Evolutionary conservation across 1,284 basidiomycete species (phyloP), one percentile per base, ranked within the genome.

Genomic region (Malassezia brasiliensis): DNA sequence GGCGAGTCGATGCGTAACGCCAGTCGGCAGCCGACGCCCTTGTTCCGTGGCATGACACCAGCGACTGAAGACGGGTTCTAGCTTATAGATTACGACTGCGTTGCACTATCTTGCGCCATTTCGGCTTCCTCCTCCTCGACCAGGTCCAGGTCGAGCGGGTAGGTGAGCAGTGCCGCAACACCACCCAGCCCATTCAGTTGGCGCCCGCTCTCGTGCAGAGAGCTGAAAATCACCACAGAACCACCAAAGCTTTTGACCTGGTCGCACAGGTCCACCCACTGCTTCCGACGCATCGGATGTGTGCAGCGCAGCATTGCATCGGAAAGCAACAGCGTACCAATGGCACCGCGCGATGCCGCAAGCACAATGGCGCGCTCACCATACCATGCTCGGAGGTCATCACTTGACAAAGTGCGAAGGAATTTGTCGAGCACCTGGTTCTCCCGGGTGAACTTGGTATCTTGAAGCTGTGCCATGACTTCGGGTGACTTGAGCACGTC

Each of bases 351-450:
- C 66, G 90, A 86, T 22, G 88, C 86, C 5, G 94, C 94, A 15
- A 96, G 80, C 47, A 82, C 79, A 53, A 99, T 91, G 76, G 98
- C 93, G 44, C 87, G 83, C 38, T 93, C 90, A 0, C 94, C 93
- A 75, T 99, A 99, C 93, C 94, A 98, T 5, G 94, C 94, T 52
- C 94, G 82, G 77, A 91, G 84, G 75, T 96, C 91, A 69, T 98
- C 90, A 6, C 81, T 82, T 0, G 87, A 88, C 11, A 98, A 81
- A 87, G 93, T 96, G 76, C 96, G 96, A 61, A 65, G 62, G 50
- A 74, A 74, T 30, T 63, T 61, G 57, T 73, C 71, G 38, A 74
- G 52, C 48, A 74, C 53, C 55, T 66, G 64, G n/a, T 90, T 91
- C 77, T 98, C 94, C 49, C 87, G 81, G 0, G 94, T 90, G 77